phyloP scores from a whole-genome alignment of 176 grass and related monocot genomes.

The Dactylis glomerata region DNA sequence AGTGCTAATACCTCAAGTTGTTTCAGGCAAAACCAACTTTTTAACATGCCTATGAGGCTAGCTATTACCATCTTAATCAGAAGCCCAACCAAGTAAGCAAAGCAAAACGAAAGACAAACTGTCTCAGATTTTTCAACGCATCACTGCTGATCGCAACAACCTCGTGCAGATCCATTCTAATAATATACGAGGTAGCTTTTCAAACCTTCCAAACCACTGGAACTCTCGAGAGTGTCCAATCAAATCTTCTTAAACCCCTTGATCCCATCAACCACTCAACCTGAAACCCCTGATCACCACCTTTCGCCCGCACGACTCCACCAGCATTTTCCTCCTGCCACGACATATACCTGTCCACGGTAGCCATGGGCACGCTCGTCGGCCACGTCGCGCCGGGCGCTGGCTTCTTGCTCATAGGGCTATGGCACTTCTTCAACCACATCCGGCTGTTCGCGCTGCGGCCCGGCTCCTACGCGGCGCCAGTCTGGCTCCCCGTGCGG shows the following conservation, averaged over 20 bases:
- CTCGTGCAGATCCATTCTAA: background rate
- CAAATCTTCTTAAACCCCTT: slow-evolving; percentile 36
- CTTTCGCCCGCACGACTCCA: slow-evolving; percentile 13
- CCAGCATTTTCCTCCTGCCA: background rate
- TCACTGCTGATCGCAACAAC: slow-evolving; percentile 39
- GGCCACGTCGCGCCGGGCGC: slow-evolving; percentile 81
- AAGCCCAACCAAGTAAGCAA: too few species aligned
- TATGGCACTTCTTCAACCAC: slow-evolving; percentile 93
- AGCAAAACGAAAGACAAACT: background rate
- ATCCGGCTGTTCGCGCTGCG: slow-evolving; percentile 54
- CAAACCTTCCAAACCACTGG: slow-evolving; percentile 36
- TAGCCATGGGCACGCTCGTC: slow-evolving; percentile 67
- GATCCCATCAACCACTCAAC: background rate
- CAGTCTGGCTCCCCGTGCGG: slow-evolving; percentile 67
- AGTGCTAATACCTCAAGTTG: too few species aligned
- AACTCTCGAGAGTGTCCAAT: slow-evolving; percentile 40
- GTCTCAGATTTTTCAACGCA: slow-evolving; percentile 13
- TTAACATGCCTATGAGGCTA: too few species aligned
- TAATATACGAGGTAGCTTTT: slow-evolving; percentile 19
- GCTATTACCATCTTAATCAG: too few species aligned
- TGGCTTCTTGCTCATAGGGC: slow-evolving; percentile 79
- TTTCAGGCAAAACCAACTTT: too few species aligned
- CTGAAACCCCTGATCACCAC: slow-evolving; percentile 11
- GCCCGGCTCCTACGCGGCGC: slow-evolving; percentile 61
- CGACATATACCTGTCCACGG: too few species aligned